These are phyloP conservation scores for Cordyceps cateniannulata DNA, from an alignment of 2,329 filamentous ascomycete genomes.

Conservation along the genomic window DNA sequence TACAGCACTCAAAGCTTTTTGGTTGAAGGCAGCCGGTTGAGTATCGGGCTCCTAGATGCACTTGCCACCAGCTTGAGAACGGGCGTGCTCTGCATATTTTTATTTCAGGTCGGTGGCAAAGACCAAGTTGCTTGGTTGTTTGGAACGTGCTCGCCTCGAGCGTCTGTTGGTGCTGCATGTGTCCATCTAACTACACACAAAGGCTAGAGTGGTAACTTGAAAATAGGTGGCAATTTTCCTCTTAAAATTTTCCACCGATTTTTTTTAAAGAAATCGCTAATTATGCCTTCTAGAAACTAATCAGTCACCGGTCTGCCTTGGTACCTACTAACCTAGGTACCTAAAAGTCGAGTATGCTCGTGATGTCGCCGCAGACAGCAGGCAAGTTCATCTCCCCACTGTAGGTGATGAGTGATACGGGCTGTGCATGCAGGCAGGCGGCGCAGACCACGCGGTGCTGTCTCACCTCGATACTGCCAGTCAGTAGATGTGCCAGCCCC, in stretches of 20 bases:
- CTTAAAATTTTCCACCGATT: background rate
- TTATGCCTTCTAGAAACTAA: background rate
- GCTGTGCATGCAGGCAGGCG: background rate
- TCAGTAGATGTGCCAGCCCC: background rate
- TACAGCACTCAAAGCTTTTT: background rate
- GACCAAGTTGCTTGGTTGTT: no score
- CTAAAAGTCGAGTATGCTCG: background rate
- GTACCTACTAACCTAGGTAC: no score
- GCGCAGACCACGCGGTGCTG: background rate
- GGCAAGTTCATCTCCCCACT: background rate
- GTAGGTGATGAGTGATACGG: background rate
- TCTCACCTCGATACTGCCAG: no score
- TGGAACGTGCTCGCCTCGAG: no score
- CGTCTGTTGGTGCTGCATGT: no score
- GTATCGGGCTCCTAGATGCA: no score
- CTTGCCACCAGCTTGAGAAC: no score
- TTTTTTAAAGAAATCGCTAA: background rate
- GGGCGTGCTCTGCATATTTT: no score
- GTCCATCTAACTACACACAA: no score
- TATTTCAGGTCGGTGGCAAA: no score
- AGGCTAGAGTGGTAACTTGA: background rate
- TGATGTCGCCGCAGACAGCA: background rate
- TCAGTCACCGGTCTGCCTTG: background rate
- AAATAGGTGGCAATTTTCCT: background rate
- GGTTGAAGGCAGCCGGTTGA: background rate